phyloP scores from a whole-genome alignment of 495 filamentous ascomycete genomes.

The Lasiosphaeria hispida region DNA sequence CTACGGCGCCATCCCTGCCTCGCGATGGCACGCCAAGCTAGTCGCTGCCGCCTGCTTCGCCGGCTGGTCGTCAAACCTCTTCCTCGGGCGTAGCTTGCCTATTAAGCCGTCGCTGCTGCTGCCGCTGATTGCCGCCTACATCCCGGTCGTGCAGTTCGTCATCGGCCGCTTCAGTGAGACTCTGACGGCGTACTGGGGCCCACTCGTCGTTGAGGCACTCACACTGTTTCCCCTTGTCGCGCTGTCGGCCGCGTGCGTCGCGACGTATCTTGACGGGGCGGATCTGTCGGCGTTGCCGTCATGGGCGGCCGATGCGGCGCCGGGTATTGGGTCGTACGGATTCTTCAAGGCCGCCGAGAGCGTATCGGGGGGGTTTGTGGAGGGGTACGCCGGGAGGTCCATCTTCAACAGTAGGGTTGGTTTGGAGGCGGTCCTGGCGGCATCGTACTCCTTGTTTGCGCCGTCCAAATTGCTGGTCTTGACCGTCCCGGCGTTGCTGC shows the following conservation, averaged over 20 bases:
- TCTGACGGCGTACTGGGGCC: constrained; percentile 67
- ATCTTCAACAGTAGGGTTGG: constrained; percentile 67
- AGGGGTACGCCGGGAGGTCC: constrained; percentile 57
- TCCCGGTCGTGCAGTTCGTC: constrained; percentile 67
- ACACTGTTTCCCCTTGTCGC: constrained; percentile 73
- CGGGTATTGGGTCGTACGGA: constrained; percentile 60
- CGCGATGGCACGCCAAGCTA: constrained; percentile 66
- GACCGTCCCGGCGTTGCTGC: constrained; percentile 65
- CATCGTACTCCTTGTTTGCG: constrained; percentile 59
- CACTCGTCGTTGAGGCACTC: constrained; percentile 67
- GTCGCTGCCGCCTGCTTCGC: constrained; percentile 60
- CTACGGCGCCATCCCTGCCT: constrained; percentile 76
- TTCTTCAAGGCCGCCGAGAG: constrained; percentile 61
- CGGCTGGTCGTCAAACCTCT: constrained; percentile 59
- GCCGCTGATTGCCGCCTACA: constrained; percentile 69
- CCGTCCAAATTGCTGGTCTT: constrained; percentile 65
- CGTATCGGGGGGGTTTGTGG: constrained; percentile 47
- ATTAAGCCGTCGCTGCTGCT: constrained; percentile 69
- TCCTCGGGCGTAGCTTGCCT: constrained; percentile 41
- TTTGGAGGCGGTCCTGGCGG: constrained; percentile 63
- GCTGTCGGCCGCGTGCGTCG: constrained; percentile 62
- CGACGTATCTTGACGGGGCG: constrained; percentile 57
- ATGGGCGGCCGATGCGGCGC: constrained; percentile 53
- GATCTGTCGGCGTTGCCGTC: constrained; percentile 57
- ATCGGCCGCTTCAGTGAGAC: constrained; percentile 60